Evolutionary conservation across 2,329 filamentous ascomycete genomes (phyloP).

Genomic region (Fusarium devonianum): DNA sequence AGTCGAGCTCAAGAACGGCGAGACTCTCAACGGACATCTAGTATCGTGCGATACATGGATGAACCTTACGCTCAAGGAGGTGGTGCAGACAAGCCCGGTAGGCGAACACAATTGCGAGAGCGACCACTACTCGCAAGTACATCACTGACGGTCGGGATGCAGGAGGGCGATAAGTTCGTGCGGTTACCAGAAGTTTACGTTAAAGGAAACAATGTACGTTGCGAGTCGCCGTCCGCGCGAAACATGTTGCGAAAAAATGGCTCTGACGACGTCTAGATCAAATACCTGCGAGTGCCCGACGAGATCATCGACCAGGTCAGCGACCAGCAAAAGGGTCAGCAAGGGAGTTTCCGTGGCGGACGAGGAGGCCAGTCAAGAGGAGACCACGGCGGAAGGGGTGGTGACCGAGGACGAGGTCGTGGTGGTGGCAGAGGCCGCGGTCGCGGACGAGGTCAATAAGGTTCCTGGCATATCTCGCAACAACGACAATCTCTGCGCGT

Average conservation of each 20-base stretch:
- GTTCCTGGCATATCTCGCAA: constrained; percentile 1
- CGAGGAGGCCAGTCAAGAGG: constrained; percentile 66
- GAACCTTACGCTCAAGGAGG: constrained; percentile 97
- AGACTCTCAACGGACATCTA: constrained; percentile 95
- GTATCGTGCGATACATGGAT: constrained; percentile 99
- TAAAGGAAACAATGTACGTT: constrained; percentile 90
- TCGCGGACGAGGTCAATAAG: constrained; percentile 46
- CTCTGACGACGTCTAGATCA: constrained; percentile 71
- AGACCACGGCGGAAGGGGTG: constrained; percentile 64
- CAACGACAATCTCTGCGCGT: constrained; percentile 13
- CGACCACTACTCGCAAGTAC: too few relatives aligned
- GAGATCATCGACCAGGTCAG: constrained; percentile 95
- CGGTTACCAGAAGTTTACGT: constrained; percentile 94
- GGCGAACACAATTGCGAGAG: constrained; percentile 32
- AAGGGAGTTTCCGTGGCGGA: constrained; percentile 69
- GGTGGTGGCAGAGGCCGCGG: constrained; percentile 51
- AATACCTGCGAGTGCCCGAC: constrained; percentile 95
- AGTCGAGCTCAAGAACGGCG: constrained; percentile 95
- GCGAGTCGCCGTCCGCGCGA: neutral
- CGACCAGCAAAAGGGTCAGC: constrained; percentile 84
- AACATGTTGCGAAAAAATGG: neutral
- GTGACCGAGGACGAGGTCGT: constrained; percentile 52
- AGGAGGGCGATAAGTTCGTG: constrained; percentile 94
- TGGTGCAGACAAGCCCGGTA: constrained; percentile 91
- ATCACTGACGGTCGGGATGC: constrained; percentile 43